These are phyloP conservation scores for Hypoxylon sp. DNA, from an alignment of 2,329 filamentous ascomycete genomes.

Conservation along the genomic window DNA sequence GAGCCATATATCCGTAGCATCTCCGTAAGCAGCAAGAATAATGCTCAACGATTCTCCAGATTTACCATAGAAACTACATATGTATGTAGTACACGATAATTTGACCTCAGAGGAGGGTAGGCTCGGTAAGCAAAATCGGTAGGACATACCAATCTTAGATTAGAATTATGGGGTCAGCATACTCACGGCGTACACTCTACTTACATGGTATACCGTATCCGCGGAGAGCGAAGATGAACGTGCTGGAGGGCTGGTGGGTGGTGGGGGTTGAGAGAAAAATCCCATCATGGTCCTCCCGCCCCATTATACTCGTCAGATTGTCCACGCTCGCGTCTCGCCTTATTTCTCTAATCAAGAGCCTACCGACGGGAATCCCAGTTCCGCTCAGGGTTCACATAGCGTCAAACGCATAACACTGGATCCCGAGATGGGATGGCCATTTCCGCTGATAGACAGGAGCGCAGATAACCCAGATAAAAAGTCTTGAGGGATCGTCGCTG, in stretches of 20 bases:
- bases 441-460: constrained; percentile 7
- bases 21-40: background rate
- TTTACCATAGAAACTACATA: background rate
- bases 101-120: background rate
- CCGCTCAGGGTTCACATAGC: constrained; percentile 17
- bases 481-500: constrained; percentile 14
- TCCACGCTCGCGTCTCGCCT: constrained; percentile 18
- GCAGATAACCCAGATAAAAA: constrained; percentile 6
- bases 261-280: constrained; percentile 10
- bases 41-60: constrained; percentile 4
- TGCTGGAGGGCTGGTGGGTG: constrained; percentile 19
- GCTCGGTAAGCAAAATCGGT: constrained; percentile 29
- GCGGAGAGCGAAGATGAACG: constrained; percentile 14
- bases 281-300: constrained; percentile 10
- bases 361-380: constrained; percentile 14
- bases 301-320: constrained; percentile 14
- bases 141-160: constrained; percentile 37
- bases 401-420: constrained; percentile 13
- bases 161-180: constrained; percentile 15
- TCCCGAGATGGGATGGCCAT: background rate
- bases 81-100: background rate
- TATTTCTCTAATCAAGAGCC: background rate
- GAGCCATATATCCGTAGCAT: background rate
- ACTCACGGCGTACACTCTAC: constrained; percentile 4
- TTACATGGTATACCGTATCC: constrained; percentile 14